A percentile compares a stretch with the other conserved stretches of the same genome.
phyloP scores from a whole-genome alignment of 208 protist species.

The Crithidia expoeki region DNA sequence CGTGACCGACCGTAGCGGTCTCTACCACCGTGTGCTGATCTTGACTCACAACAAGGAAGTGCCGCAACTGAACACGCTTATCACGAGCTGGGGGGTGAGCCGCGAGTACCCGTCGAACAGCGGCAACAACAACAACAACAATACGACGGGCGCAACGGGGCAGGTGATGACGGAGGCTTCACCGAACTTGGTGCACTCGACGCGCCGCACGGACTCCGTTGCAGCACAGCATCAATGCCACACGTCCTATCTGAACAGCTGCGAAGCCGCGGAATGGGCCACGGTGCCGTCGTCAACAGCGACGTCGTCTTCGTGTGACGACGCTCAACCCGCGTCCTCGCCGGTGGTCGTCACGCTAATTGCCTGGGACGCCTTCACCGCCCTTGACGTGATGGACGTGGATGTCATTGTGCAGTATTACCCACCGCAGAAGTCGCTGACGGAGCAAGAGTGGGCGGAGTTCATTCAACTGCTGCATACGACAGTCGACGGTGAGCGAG shows the following conservation, averaged over 20 bases:
- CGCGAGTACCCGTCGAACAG: conserved; percentile 13
- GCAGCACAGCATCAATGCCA: conserved; percentile 38
- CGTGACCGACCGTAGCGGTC: conserved; percentile 41
- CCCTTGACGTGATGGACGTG: conserved; percentile 80
- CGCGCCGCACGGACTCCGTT: conserved; percentile 51
- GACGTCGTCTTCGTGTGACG: too few species aligned
- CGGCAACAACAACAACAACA: conserved; percentile 5
- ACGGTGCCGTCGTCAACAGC: neutral
- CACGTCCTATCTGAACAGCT: conserved; percentile 19
- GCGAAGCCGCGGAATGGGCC: conserved; percentile 20
- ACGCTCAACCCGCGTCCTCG: too few species aligned
- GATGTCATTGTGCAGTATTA: conserved; percentile 79
- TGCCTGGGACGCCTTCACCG: conserved; percentile 69
- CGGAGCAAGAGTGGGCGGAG: conserved; percentile 64
- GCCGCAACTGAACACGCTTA: conserved; percentile 47
- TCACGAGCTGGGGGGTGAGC: conserved; percentile 51
- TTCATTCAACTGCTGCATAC: conserved; percentile 81
- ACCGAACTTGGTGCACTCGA: conserved; percentile 31
- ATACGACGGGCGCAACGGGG: neutral
- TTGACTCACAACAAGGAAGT: conserved; percentile 85
- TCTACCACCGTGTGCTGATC: conserved; percentile 53
- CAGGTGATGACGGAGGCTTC: neutral
- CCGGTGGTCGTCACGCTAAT: conserved; percentile 44
- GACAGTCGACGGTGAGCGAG: conserved; percentile 62
- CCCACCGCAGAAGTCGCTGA: conserved; percentile 80